A percentile compares a stretch with the other conserved stretches of the same genome.
Evolutionary conservation across 2,329 filamentous ascomycete species (phyloP).

Genomic region (Fusarium sp.): DNA sequence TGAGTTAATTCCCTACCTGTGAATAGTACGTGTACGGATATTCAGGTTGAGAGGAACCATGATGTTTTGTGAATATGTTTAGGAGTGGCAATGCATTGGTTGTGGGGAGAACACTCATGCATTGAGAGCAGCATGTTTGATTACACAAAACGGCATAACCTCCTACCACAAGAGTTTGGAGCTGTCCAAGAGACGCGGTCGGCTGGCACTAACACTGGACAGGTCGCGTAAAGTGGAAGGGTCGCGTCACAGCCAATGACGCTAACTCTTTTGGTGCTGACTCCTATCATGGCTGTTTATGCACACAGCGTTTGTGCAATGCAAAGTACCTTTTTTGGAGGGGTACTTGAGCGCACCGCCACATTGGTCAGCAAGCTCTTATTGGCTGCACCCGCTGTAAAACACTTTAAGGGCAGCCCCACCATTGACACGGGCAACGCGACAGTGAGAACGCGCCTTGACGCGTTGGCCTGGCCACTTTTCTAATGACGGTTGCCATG

Average conservation of each 20-base stretch:
- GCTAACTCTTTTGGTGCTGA: constrained; percentile 10
- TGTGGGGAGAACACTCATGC: background rate
- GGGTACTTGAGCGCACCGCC: constrained; percentile 8
- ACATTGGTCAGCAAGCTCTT: background rate
- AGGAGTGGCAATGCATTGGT: background rate
- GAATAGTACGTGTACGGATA: background rate
- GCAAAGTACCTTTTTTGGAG: background rate
- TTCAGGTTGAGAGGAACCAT: background rate
- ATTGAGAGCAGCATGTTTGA: background rate
- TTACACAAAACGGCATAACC: background rate
- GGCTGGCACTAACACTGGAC: background rate
- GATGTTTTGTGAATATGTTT: background rate
- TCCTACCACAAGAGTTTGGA: background rate
- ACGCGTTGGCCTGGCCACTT: constrained; percentile 38
- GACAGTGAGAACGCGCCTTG: constrained; percentile 21
- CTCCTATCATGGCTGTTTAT: background rate
- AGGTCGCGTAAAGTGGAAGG: constrained; percentile 13
- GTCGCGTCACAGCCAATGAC: background rate
- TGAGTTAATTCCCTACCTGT: background rate
- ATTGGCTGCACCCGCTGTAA: constrained; percentile 20
- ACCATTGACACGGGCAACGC: constrained; percentile 30
- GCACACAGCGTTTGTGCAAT: constrained; percentile 6
- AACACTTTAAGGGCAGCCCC: constrained; percentile 29
- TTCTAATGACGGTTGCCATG: constrained; percentile 38
- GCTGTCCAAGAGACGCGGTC: background rate